Evolutionary conservation across 371 early-diverging fungal genomes (phyloP).

Genomic region (Zopfochytrium polystomum): DNA sequence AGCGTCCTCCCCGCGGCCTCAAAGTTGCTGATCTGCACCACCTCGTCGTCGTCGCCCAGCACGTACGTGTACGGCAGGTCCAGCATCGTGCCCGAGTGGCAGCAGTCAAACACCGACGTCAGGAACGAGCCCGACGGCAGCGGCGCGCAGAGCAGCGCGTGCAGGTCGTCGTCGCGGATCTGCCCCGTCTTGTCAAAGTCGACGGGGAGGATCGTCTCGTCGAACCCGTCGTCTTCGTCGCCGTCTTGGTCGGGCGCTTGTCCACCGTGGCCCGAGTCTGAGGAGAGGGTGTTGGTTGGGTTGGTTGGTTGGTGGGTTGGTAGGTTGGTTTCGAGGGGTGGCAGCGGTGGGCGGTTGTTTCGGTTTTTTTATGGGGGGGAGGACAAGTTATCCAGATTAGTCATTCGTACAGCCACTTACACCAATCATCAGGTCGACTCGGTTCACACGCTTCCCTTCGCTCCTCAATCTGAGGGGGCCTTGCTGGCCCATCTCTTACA

Average conservation of each 20-base stretch:
- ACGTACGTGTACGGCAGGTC: constrained; percentile 46
- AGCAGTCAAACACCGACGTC: constrained; percentile 49
- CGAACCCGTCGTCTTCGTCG: constrained; percentile 80
- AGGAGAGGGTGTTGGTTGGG: too few relatives aligned
- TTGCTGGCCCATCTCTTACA: too few relatives aligned
- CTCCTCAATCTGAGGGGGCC: too few relatives aligned
- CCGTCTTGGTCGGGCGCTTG: constrained; percentile 41
- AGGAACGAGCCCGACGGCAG: constrained; percentile 12
- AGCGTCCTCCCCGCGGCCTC: constrained; percentile 21
- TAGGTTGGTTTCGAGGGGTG: too few relatives aligned
- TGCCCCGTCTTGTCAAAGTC: constrained; percentile 71
- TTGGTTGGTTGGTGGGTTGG: too few relatives aligned
- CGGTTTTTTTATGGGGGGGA: too few relatives aligned
- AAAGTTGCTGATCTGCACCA: constrained; percentile 21
- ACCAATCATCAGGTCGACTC: too few relatives aligned
- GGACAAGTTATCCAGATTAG: too few relatives aligned
- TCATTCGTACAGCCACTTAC: too few relatives aligned
- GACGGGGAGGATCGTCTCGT: constrained; percentile 77
- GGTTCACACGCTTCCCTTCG: too few relatives aligned
- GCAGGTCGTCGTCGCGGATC: constrained; percentile 70
- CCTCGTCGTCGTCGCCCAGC: constrained; percentile 13
- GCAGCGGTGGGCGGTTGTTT: too few relatives aligned
- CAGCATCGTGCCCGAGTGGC: constrained; percentile 44
- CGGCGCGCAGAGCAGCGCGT: constrained; percentile 4
- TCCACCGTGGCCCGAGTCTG: constrained; percentile 52